These are phyloP conservation scores for Microascus cirrosus DNA, from an alignment of 2,329 filamentous ascomycete species.

Conservation along the genomic window DNA sequence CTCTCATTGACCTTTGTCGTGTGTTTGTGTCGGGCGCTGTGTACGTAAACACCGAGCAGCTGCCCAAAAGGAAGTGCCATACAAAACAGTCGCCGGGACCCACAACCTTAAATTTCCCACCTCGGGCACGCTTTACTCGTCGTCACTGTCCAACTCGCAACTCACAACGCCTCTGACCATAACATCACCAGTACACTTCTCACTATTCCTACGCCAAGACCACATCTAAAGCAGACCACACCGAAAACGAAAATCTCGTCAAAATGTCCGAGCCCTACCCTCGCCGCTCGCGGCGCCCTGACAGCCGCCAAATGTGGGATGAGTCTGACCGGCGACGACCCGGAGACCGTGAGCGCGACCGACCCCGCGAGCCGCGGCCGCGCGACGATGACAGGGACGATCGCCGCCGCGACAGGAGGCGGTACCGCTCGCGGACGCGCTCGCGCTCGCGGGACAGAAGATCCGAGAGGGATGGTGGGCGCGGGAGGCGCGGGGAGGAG, in stretches of 20 bases:
- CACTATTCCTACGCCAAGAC: background rate
- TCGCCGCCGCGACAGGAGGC: slow-evolving; percentile 14
- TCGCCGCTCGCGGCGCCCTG: slow-evolving; percentile 21
- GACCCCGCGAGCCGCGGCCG: slow-evolving; percentile 10
- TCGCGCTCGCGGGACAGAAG: slow-evolving; percentile 23
- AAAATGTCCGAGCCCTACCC: slow-evolving; percentile 3
- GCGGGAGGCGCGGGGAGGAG: slow-evolving; percentile 16
- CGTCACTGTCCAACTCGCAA: background rate
- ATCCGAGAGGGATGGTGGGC: slow-evolving; percentile 1
- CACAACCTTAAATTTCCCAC: background rate
- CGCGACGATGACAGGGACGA: slow-evolving; percentile 14
- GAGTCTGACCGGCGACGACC: slow-evolving; percentile 29
- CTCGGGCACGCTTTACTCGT: background rate
- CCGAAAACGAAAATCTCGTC: background rate
- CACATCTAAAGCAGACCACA: background rate
- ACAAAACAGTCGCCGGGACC: background rate
- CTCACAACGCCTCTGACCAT: background rate
- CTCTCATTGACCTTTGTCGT: no score
- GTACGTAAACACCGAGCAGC: no score
- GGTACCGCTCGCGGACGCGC: slow-evolving; percentile 21
- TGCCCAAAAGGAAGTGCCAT: background rate
- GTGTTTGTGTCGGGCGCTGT: background rate
- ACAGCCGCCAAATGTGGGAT: slow-evolving; percentile 53
- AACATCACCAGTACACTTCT: background rate
- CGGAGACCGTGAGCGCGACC: slow-evolving; percentile 13